Base-by-base conservation (phyloP, 2,329 filamentous ascomycete genomes). In the Neobulgaria alba region DNA sequence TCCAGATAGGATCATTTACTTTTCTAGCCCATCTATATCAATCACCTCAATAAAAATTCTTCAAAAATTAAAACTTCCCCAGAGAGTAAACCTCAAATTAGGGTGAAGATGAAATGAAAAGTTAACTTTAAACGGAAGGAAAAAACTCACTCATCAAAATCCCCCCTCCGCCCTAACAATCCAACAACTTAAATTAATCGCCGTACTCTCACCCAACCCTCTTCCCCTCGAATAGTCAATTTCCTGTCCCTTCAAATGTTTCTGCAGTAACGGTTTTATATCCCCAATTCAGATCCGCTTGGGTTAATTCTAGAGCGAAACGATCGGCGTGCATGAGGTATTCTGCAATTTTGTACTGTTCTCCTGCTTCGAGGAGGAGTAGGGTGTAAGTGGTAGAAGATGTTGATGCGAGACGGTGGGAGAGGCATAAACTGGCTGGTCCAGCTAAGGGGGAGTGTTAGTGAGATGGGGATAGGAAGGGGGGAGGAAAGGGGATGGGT, bases 281-380 rank as follows among this genome's bases (percentile, higher is more conserved):
- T 7, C 52, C 49, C 54, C 54, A 56, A 14, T 56, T 54, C 5
- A 56, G 23, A 1, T 37, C 21, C 2, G 50, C 36, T 30, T 53
- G 32, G 46, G 62, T 58, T 30, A 72, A 69, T 0, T 72, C 72
- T 2, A 63, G 38, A 49, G 55, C 51, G 57, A 70, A 82, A 34
- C 77, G 67, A 49, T 80, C 67, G n/a, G 67, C 73, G 35, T 69
- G 66, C 10, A 72, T 64, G 2, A 69, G 68, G 7, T 71, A 61
- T 7, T 62, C 56, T 4, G 56, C 61, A 42, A 72, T 67, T 2
- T 68, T 64, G 35, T 77, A 72, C 5, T 53, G 50, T 1, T 45
- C 50, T 9, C 79, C 79, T 1, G 77, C 77, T 58, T 82, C 78
- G 2, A 82, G 59, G 1, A 83, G 65, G 2, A 82, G 67, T 56